These are phyloP conservation scores for Diplodia seriata DNA, from an alignment of 2,329 filamentous ascomycete species.

Conservation along the genomic window DNA sequence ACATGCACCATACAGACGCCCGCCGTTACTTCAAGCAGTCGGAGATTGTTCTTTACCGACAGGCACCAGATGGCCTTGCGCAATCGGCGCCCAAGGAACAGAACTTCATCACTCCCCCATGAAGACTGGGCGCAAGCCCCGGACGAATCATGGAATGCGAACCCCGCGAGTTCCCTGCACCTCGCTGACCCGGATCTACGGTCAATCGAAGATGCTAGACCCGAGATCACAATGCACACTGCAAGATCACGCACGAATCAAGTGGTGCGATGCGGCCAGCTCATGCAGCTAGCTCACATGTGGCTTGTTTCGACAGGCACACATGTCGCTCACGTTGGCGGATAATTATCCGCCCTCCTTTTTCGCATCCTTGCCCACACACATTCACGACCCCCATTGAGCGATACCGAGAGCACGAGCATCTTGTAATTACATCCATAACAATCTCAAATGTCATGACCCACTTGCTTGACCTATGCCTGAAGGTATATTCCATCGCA, in stretches of 20 bases:
- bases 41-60: constrained; percentile 95
- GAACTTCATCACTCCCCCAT: constrained; percentile 22
- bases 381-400: constrained; percentile 24
- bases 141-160: constrained; percentile 17
- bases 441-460: constrained; percentile 10
- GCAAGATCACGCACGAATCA: not conserved
- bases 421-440: constrained; percentile 27
- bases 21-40: constrained; percentile 99
- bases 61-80: constrained; percentile 63
- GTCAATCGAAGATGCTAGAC: constrained; percentile 9
- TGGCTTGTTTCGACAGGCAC: constrained; percentile 9
- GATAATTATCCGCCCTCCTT: constrained; percentile 22
- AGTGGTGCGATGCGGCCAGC: not conserved
- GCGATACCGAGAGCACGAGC: constrained; percentile 13
- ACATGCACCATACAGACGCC: constrained; percentile 68
- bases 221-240: constrained; percentile 14
- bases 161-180: constrained; percentile 23
- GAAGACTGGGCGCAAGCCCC: constrained; percentile 1
- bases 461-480: not conserved
- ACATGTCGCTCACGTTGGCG: constrained; percentile 6
- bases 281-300: not conserved
- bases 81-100: constrained; percentile 58
- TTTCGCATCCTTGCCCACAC: constrained; percentile 5
- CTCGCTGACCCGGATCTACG: constrained; percentile 1
- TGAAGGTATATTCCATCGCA: not conserved